Conservation (phyloP, 2,329 filamentous ascomycete species). For the Coleophoma crateriformis region DNA sequence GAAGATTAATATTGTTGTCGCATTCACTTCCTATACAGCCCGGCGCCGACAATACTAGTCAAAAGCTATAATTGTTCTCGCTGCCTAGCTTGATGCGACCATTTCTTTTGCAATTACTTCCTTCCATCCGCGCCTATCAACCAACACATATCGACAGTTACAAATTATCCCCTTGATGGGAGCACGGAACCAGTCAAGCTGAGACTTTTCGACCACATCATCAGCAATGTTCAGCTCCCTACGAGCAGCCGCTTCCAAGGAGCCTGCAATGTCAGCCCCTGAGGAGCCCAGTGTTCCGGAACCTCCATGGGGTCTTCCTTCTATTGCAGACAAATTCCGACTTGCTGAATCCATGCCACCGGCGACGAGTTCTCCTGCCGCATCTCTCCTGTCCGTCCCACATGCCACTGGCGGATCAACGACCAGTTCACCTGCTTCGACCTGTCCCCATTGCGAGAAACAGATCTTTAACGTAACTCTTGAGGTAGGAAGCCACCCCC, state of each 20-base stretch:
- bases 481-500: constrained; percentile 1
- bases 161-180: background rate
- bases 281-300: background rate
- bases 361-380: background rate
- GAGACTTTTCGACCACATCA: no score
- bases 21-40: no score
- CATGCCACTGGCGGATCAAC: background rate
- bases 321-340: background rate
- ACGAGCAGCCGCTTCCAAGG: background rate
- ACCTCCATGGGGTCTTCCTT: constrained; percentile 1
- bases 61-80: no score
- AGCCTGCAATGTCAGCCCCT: background rate
- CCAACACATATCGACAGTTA: background rate
- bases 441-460: constrained; percentile 6
- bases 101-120: no score
- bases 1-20: background rate
- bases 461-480: constrained; percentile 4
- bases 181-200: background rate
- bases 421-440: constrained; percentile 2
- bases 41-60: no score
- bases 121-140: background rate
- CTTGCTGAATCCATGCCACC: no score
- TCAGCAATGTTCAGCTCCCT: background rate
- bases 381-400: background rate
- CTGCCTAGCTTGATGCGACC: no score